Evolutionary conservation across 495 filamentous ascomycete species (phyloP).

Genomic region (Aspergillus incahuasiensis): DNA sequence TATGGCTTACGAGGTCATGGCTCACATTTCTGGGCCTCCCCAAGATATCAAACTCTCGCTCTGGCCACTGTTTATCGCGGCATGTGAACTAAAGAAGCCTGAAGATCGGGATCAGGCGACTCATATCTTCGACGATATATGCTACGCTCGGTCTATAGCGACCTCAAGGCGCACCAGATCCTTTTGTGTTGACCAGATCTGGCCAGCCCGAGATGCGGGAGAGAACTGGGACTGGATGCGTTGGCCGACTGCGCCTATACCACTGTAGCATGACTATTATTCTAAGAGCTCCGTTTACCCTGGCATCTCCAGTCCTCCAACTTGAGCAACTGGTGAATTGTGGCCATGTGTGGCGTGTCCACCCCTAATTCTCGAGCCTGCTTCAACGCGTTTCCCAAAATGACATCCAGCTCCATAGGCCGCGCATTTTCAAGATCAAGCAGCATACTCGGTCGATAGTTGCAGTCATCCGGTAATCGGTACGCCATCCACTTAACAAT

Average conservation of each 20-base stretch:
- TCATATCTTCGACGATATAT: neutral
- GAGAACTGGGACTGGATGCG: constrained; percentile 1
- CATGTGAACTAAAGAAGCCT: neutral
- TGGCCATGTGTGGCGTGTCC: constrained; percentile 38
- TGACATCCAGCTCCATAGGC: constrained; percentile 57
- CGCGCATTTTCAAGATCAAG: constrained; percentile 53
- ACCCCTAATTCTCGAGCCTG: constrained; percentile 48
- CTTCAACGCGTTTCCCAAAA: constrained; percentile 54
- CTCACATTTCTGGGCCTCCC: neutral
- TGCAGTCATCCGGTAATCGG: neutral
- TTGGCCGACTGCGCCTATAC: neutral
- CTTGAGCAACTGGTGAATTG: constrained; percentile 31
- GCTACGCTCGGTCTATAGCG: neutral
- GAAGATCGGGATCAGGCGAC: neutral
- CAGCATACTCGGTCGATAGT: constrained; percentile 50
- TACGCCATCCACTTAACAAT: neutral
- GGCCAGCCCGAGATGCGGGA: neutral
- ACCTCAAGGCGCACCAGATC: neutral
- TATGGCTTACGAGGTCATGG: neutral
- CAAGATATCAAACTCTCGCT: constrained; percentile 3
- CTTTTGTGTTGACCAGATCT: neutral
- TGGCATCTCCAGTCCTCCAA: neutral
- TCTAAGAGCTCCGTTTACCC: neutral
- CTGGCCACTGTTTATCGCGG: neutral
- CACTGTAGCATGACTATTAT: neutral